Evolutionary conservation across 106 monocot genomes (phyloP).

Genomic region (Dactylorhiza incarnata): DNA sequence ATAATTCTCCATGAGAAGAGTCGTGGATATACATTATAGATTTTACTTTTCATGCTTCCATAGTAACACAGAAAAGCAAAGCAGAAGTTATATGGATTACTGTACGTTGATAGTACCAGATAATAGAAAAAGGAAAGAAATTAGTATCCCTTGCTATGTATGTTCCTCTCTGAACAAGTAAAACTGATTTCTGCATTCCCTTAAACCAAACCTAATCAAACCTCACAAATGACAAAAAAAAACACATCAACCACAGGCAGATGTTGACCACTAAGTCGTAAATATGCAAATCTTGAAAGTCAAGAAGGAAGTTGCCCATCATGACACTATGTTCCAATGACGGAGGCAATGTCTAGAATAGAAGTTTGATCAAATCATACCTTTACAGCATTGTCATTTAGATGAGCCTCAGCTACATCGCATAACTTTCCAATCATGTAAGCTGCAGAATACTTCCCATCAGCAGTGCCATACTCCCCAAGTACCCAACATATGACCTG

Average conservation of each 20-base stretch:
- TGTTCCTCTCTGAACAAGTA: background rate
- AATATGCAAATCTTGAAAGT: background rate
- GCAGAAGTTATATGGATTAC: background rate
- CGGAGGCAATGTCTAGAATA: background rate
- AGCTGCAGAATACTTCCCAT: slow-evolving; percentile 90
- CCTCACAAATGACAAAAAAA: background rate
- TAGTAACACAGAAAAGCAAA: background rate
- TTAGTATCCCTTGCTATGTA: background rate
- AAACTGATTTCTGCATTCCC: background rate
- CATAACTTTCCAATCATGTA: slow-evolving; percentile 88
- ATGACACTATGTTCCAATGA: background rate
- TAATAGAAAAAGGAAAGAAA: background rate
- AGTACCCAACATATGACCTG: slow-evolving; percentile 99
- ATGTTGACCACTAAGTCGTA: background rate
- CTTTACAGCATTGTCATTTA: slow-evolving; percentile 78
- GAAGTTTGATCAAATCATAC: slow-evolving; percentile 17
- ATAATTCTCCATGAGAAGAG: background rate
- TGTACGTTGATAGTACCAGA: background rate
- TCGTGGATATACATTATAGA: background rate
- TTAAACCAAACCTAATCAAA: background rate
- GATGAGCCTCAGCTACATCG: slow-evolving; percentile 85
- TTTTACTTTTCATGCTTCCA: background rate
- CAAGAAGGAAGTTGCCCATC: background rate
- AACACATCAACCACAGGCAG: background rate
- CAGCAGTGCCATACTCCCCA: slow-evolving; percentile 94